Base-by-base conservation (phyloP, 75 land plant species). In the Cupressus sempervirens region DNA sequence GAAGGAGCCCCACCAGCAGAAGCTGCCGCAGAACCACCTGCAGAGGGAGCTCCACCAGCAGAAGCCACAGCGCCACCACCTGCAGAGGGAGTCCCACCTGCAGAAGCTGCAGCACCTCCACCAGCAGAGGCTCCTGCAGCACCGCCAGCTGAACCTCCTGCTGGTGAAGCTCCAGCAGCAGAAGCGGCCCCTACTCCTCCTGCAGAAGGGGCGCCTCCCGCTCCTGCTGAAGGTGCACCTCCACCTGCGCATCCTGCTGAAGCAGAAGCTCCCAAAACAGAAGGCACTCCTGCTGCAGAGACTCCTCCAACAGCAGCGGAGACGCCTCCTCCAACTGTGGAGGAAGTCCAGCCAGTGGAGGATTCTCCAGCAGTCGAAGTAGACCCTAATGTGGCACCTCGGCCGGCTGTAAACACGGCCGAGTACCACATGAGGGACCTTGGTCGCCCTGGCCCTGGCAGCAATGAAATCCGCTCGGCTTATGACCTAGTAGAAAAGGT, bases 401-500 rank as follows among this genome's bases (percentile, higher is more conserved):
- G 4, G 23, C 46, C 75, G 0, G 54, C 85, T 34, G 86, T 30
- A 68, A 87, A 80, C 83, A 85, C 58, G 86, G 70, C 26, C 41
- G 84, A 83, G 82, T 85, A 3, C 1, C 83, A 43, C 87, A 80
- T 83, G 85, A 73, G 83, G 73, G 40, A 88, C 89, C 79, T 53
- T 81, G 45, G 83, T 85, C 18, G 84, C 50, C 35, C 80, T 72
- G 75, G 8, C 73, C 68, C 26, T 40, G 54, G 84, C 73, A 7
- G 10, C 76, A 38, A 88, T 46, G 36, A 86, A 46, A 43, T 29
- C 20, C 80, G 84, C 36, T 23, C 86, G 16, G 62, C 92, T 34
- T 91, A 90, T 90, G 90, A 89, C 83, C 84, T 93, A 23, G 94
- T 94, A 15, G 94, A 94, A 75, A 89, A 90, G 32, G 90, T 94